These are phyloP conservation scores for Mucor mucedo DNA, from an alignment of 371 early-diverging fungal species.

Conservation along the genomic window DNA sequence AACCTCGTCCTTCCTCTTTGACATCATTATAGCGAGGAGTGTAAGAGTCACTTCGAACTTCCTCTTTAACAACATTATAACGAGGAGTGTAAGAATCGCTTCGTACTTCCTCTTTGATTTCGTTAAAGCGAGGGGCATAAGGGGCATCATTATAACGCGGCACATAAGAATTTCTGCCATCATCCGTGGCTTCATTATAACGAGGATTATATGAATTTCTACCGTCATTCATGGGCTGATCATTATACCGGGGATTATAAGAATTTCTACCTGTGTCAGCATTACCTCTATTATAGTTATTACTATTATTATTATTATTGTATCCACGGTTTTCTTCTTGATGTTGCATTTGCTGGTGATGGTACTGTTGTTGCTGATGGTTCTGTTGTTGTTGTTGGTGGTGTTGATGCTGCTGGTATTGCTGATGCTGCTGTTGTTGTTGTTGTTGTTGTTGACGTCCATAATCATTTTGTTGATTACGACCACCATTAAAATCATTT, in stretches of 20 bases:
- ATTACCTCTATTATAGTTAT: background rate
- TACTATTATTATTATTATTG: background rate
- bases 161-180: background rate
- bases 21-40: background rate
- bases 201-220: background rate
- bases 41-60: too few relatives aligned
- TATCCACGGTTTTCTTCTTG: background rate
- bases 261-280: background rate
- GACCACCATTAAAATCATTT: background rate
- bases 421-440: background rate
- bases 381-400: background rate
- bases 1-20: too few relatives aligned
- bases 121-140: background rate
- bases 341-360: too few relatives aligned
- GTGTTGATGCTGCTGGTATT: background rate
- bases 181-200: background rate
- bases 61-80: too few relatives aligned
- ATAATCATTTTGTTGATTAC: background rate
- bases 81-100: background rate
- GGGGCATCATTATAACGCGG: background rate
- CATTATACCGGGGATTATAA: conserved; percentile 1
- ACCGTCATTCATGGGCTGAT: background rate
- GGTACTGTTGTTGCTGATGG: background rate
- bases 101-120: background rate
- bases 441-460: background rate